Base-by-base conservation (phyloP, 2,329 filamentous ascomycete genomes). In the Aphanocladium album region DNA sequence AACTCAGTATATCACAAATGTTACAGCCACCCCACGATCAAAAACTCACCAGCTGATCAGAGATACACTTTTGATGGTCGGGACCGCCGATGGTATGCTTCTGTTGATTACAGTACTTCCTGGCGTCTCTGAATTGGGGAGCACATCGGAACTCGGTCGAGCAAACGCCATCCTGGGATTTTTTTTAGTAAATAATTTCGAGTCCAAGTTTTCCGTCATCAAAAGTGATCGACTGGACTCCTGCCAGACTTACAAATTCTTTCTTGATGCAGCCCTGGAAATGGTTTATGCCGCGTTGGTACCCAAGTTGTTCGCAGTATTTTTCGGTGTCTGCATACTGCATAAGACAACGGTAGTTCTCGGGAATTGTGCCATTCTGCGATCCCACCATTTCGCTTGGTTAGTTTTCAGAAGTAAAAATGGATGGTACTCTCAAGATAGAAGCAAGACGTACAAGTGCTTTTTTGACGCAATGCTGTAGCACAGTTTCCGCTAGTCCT, bases 1-100 rank as follows among this genome's bases (percentile, higher is more conserved):
- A 37, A 37, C 12, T 45, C 25, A 47, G 21, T 39, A 46, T n/a
- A 30, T 19, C 23, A 35, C 9, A 5, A 19, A 46, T 39, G n/a
- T 37, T 21, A 37, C 5, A 25, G 30, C 7, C 37, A 57, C 16
- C 3, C 27, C 23, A 17, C 19, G 7, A 27, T 5, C 2, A 27
- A 19, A 33, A 49, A 37, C 55, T 57, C 7, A 57, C 39, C 41
- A 57, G 39, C 21, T 57, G 55, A 47, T 57, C 43, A 23, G 41
- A 57, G 43, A 57, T 57, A 23, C 55, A 57, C 43, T 57, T 57
- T 46, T 57, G 55, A 50, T 46, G 43, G n/a, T 49, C 55, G 8
- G 55, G 43, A 33, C 55, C 33, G 30, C 55, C 55, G 30, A 57
- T 57, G 17, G 23, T 30, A 14, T 49, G 30, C 43, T 57, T 57